These are phyloP conservation scores for Termitomyces titanicus DNA, from an alignment of 768 basidiomycete species.

Conservation along the genomic window DNA sequence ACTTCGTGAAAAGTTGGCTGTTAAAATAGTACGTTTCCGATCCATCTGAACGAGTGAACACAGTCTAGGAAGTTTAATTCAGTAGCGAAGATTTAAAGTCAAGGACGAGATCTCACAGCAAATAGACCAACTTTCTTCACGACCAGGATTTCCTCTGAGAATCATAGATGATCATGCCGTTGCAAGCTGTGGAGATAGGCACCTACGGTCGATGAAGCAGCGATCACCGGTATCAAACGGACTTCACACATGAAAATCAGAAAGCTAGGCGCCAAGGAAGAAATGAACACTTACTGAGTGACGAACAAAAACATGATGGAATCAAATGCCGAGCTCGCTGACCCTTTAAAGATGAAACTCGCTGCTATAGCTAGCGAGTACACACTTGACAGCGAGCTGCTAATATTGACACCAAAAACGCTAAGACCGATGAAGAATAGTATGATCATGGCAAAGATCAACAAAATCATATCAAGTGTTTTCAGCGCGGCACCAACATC, in stretches of 20 bases:
- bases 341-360: constrained; percentile 78
- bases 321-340: constrained; percentile 72
- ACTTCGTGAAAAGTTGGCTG: constrained; percentile 69
- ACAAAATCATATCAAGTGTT: constrained; percentile 60
- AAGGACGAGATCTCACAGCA: constrained; percentile 39
- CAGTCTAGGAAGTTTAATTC: constrained; percentile 37
- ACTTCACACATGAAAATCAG: constrained; percentile 30
- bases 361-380: constrained; percentile 71
- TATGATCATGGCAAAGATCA: constrained; percentile 59
- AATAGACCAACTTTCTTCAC: constrained; percentile 83
- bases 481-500: constrained; percentile 67
- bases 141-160: constrained; percentile 58
- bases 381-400: constrained; percentile 64
- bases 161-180: not conserved
- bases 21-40: constrained; percentile 83
- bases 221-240: constrained; percentile 83
- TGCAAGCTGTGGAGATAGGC: not conserved
- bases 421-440: constrained; percentile 73
- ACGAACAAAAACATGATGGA: constrained; percentile 82
- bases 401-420: constrained; percentile 66
- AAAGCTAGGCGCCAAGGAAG: not conserved
- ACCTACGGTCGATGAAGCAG: constrained; percentile 65
- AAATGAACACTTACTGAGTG: constrained; percentile 57
- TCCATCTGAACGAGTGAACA: constrained; percentile 69
- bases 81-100: not conserved